These are phyloP conservation scores for Colletotrichum chrysophilum DNA, from an alignment of 2,329 filamentous ascomycete genomes.

Conservation along the genomic window DNA sequence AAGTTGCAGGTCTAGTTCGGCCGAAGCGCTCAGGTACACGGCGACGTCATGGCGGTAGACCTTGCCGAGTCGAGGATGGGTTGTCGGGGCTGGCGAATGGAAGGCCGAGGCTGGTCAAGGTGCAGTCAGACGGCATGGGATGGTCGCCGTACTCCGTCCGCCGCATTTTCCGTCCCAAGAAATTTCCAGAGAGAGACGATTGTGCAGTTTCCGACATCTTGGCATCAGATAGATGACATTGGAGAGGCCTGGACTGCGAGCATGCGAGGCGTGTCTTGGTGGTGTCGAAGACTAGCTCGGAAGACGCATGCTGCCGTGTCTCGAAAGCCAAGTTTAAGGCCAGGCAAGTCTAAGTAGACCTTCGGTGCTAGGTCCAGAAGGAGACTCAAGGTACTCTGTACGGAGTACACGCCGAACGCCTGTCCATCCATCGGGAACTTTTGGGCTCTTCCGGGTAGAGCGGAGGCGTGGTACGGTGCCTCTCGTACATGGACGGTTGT, in stretches of 20 bases:
- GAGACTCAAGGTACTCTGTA: background rate
- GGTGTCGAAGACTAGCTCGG: background rate
- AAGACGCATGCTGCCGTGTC: background rate
- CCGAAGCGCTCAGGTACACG: constrained; percentile 2
- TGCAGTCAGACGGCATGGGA: background rate
- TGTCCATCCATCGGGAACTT: background rate
- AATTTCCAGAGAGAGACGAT: background rate
- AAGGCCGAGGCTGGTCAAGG: background rate
- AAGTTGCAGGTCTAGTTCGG: constrained; percentile 4
- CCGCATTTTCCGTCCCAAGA: background rate
- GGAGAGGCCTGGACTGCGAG: background rate
- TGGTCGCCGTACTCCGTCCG: background rate
- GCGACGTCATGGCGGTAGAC: constrained; percentile 10
- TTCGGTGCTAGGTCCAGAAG: background rate
- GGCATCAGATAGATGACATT: background rate
- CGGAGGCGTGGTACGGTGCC: background rate
- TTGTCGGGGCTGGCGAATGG: background rate
- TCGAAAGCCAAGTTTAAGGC: constrained; percentile 3
- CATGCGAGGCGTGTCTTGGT: background rate
- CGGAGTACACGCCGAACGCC: background rate
- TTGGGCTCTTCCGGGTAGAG: background rate
- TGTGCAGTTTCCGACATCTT: background rate
- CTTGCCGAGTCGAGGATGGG: background rate
- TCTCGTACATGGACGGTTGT: background rate
- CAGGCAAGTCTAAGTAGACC: background rate